Evolutionary conservation across 768 basidiomycete species (phyloP), one percentile per base, ranked within the genome.

Genomic region (Leccinum longicurvipes): DNA sequence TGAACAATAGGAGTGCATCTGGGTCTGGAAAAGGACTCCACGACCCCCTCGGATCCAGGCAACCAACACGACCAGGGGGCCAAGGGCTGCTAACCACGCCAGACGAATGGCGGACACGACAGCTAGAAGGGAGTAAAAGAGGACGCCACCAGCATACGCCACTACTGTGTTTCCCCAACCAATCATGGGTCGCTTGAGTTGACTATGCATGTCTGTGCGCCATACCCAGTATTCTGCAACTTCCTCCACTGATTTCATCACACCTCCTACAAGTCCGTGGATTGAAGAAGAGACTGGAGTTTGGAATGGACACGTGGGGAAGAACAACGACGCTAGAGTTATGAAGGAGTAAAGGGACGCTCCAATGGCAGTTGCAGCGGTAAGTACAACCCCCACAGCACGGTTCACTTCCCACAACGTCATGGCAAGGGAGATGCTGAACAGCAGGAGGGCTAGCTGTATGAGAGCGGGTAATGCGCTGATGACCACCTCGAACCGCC

Each of bases 391-490:
- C 3, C 58, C 53, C 11, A 59, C 56, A 12, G 24, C 51, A 7
- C 10, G 49, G 32, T 61, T 53, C 21, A 57, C n/a, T 14, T 51
- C 46, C 63, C 63, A 65, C 14, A 60, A 19, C 27, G 54, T 52
- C 6, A 57, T 47, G 6, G 60, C 29, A 31, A 67, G 58, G 8
- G 66, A 46, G 24, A 58, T 51, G 10, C 49, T 45, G 44, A 66
- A 66, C n/a, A 67, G 42, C 12, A 67, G 44, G 31, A 67, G 56
- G 1, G 64, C 67, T 28, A 66, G 21, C 44, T 66, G 65, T 32
- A 66, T 50, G 10, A 66, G 48, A 7, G 57, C 51, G 2, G 64
- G 65, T 1, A 66, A 48, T 6, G 41, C n/a, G 34, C 55, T 53
- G 42, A 66, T 41, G 36, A 59, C 32, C 47, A 50, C 15, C 21